A percentile compares a stretch with the other conserved stretches of the same genome.
Conservation (phyloP, 1,139 yeast genomes). For the Lodderomyces orthopsilosis region DNA sequence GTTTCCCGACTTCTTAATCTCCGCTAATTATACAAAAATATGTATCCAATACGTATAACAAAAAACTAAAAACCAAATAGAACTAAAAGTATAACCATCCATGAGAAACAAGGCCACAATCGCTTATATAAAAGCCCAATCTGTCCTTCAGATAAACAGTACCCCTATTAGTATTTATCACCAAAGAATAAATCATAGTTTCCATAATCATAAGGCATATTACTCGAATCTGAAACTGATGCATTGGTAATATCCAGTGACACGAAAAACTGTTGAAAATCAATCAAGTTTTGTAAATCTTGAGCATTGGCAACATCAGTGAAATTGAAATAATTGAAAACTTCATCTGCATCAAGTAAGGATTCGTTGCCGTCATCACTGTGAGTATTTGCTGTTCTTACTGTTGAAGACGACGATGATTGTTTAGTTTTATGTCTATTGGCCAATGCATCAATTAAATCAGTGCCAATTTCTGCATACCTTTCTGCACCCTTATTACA, state of each 20-base stretch:
- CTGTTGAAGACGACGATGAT: too few relatives aligned
- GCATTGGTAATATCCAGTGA: constrained; percentile 17
- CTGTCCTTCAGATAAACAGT: background rate
- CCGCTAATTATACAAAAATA: too few relatives aligned
- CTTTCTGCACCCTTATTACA: constrained; percentile 18
- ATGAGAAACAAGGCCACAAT: too few relatives aligned
- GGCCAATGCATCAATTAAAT: constrained; percentile 16
- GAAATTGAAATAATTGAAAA: constrained; percentile 16
- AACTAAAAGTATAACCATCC: too few relatives aligned
- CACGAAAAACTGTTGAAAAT: constrained; percentile 23
- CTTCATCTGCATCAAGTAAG: constrained; percentile 8
- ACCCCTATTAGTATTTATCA: constrained; percentile 13
- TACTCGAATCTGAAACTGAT: constrained; percentile 4
- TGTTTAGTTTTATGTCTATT: constrained; percentile 8
- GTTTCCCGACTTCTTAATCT: too few relatives aligned
- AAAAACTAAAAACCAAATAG: too few relatives aligned
- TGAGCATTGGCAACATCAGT: constrained; percentile 15
- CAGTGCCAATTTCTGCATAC: constrained; percentile 17
- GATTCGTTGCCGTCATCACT: constrained; percentile 5
- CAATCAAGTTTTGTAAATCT: constrained; percentile 17
- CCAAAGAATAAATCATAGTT: constrained; percentile 18
- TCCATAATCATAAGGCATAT: constrained; percentile 17
- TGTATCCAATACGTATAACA: too few relatives aligned
- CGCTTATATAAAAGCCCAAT: too few relatives aligned
- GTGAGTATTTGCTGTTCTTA: too few relatives aligned